phyloP scores from a whole-genome alignment of 2,329 filamentous ascomycete species.

The Nothopassalora personata region DNA sequence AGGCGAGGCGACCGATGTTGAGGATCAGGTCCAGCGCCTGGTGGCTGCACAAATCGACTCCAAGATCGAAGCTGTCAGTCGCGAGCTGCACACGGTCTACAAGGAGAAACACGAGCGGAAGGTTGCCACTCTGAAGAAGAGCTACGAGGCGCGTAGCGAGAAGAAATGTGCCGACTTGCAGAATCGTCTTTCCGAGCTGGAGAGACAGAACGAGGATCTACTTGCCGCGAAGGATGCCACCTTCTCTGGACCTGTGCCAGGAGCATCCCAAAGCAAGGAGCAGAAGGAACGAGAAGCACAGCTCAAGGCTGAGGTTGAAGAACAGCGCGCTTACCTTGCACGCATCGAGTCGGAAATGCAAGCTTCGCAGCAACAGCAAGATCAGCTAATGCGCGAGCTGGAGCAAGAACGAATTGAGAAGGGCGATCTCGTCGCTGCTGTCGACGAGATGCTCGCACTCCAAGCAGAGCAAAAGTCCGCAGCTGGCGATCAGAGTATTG shows the following conservation, averaged over 20 bases:
- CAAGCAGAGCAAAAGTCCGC: constrained; percentile 41
- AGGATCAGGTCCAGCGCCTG: constrained; percentile 41
- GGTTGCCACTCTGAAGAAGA: constrained; percentile 77
- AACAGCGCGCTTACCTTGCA: constrained; percentile 65
- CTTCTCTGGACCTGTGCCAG: constrained; percentile 49
- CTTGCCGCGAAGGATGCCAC: constrained; percentile 61
- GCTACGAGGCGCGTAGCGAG: constrained; percentile 80
- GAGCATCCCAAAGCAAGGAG: constrained; percentile 7
- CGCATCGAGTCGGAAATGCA: constrained; percentile 68
- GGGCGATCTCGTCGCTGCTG: constrained; percentile 72
- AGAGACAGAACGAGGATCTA: constrained; percentile 69
- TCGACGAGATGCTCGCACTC: constrained; percentile 78
- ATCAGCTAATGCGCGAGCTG: constrained; percentile 64
- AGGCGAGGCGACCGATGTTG: constrained; percentile 32
- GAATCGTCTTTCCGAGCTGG: constrained; percentile 61
- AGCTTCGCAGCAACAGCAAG: constrained; percentile 63
- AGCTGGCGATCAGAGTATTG: constrained; percentile 36
- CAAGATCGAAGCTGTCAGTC: constrained; percentile 66
- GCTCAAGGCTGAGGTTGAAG: constrained; percentile 50
- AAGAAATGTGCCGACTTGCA: constrained; percentile 81
- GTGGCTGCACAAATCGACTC: constrained; percentile 72
- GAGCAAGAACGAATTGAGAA: constrained; percentile 76
- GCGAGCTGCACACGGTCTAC: constrained; percentile 87
- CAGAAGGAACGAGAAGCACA: constrained; percentile 27
- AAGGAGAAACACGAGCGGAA: constrained; percentile 97